Percentiles rank a stretch among this genome's conserved stretches.
Conservation (phyloP, 495 filamentous ascomycete genomes). For the Extremus antarcticus region DNA sequence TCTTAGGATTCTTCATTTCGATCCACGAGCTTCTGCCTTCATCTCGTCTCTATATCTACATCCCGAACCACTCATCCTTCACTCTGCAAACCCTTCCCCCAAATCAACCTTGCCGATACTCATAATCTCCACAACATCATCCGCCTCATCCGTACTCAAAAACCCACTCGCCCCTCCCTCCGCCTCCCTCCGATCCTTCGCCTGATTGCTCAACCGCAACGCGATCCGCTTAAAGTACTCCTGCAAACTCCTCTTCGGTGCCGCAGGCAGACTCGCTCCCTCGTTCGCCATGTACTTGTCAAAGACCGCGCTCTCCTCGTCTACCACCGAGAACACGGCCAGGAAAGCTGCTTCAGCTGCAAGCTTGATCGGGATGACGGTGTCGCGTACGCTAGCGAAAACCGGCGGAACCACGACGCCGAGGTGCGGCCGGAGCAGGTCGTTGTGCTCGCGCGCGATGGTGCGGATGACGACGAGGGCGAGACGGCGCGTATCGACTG, state of each 20-base stretch:
- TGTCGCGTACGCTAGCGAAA: constrained; percentile 82
- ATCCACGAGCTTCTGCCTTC: too few species aligned
- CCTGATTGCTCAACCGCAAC: constrained; percentile 67
- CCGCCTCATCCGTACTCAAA: constrained; percentile 73
- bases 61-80: background rate
- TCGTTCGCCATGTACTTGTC: constrained; percentile 73
- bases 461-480: constrained; percentile 85
- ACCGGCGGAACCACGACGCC: constrained; percentile 65
- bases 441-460: constrained; percentile 60
- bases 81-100: constrained; percentile 47
- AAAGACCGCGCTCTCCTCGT: constrained; percentile 74
- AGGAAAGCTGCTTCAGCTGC: constrained; percentile 91
- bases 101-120: constrained; percentile 86
- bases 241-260: constrained; percentile 77
- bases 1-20: too few species aligned
- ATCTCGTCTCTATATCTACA: background rate
- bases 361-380: constrained; percentile 92
- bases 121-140: constrained; percentile 94
- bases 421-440: constrained; percentile 69
- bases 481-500: constrained; percentile 73
- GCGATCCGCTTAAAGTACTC: constrained; percentile 96
- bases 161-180: constrained; percentile 80
- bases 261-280: constrained; percentile 49
- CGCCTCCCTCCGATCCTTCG: constrained; percentile 76
- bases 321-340: constrained; percentile 83